Base-by-base conservation (phyloP, 176 grass and related monocot genomes). In the Elaeis guineensis region DNA sequence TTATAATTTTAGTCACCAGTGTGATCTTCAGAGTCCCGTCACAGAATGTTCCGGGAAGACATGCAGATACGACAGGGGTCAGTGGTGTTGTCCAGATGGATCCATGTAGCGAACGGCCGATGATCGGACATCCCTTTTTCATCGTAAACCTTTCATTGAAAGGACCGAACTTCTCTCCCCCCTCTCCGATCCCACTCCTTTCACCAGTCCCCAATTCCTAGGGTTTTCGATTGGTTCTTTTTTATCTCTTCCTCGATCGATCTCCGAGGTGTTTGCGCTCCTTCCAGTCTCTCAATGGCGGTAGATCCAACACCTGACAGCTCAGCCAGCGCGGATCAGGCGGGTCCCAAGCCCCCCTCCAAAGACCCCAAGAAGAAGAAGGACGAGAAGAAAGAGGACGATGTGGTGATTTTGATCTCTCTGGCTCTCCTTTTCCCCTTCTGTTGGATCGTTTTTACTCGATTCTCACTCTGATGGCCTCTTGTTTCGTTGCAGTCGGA, bases 401-500 rank as follows among this genome's bases (percentile, higher is more conserved):
- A 68, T 44, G 52, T 68, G 65, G 65, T 68, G 18, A 68, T 25
- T 63, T 73, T 44, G 19, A 62, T 15, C 35, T 14, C 35, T 44
- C 35, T 44, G 11, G 35, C 9, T 44, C 35, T 44, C 35, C 9
- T 44, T 51, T 53, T 44, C 15, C 21, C 21, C 29, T 57, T 65
- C 59, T 53, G 69, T 74, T 69, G 2, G 35, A 44, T 23, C 28
- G 54, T 24, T 74, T 61, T 12, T n/a, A 50, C 16, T 21, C 3
- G 28, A 51, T 57, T 77, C 63, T 70, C 26, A 30, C 65, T 54
- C 54, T 19, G 49, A 15, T 53, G 24, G 65, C 0, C 51, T 28
- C 17, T 54, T 58, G 21, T 73, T 49, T 64, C 17, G 7, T 19
- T 21, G 73, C 74, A 98, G 94, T 93, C 94, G 12, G 94, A 98